Conservation (phyloP, 257 asterid species). For the Salvia hispanica region DNA sequence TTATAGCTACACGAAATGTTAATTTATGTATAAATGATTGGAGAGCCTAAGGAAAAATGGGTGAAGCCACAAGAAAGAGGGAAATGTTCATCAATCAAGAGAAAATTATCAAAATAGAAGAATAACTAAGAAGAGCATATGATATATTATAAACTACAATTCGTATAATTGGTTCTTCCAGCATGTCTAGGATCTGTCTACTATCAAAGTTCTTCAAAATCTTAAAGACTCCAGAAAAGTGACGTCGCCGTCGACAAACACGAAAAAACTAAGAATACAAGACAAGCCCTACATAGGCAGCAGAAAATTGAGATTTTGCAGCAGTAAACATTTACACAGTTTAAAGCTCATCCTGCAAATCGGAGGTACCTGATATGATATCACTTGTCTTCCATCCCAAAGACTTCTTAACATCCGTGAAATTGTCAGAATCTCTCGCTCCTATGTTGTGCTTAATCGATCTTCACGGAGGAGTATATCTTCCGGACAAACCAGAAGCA, state of each 20-base stretch:
- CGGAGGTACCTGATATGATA: conserved; percentile 30
- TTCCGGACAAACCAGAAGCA: conserved; percentile 93
- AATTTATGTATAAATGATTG: too few relatives aligned
- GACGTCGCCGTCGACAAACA: conserved; percentile 7
- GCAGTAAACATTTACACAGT: conserved; percentile 37
- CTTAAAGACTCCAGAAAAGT: conserved; percentile 30
- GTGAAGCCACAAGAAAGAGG: too few relatives aligned
- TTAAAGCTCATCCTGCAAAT: conserved; percentile 38
- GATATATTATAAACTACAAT: conserved; percentile 30
- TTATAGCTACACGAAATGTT: too few relatives aligned
- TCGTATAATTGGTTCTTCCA: conserved; percentile 23
- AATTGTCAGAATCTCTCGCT: neutral
- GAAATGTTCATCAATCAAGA: too few relatives aligned
- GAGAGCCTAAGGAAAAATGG: too few relatives aligned
- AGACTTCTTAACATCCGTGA: neutral
- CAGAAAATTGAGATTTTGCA: conserved; percentile 35
- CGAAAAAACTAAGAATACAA: conserved; percentile 35
- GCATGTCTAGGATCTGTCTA: neutral
- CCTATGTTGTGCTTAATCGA: conserved; percentile 48
- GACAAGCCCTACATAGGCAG: conserved; percentile 29
- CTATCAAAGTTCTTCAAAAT: conserved; percentile 32
- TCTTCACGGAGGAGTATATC: conserved; percentile 88
- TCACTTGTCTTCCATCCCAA: conserved; percentile 32
- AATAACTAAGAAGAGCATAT: neutral
- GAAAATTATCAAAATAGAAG: too few relatives aligned